These are phyloP conservation scores for Gnomoniopsis sp. DNA, from an alignment of 2,329 filamentous ascomycete species.

Conservation along the genomic window DNA sequence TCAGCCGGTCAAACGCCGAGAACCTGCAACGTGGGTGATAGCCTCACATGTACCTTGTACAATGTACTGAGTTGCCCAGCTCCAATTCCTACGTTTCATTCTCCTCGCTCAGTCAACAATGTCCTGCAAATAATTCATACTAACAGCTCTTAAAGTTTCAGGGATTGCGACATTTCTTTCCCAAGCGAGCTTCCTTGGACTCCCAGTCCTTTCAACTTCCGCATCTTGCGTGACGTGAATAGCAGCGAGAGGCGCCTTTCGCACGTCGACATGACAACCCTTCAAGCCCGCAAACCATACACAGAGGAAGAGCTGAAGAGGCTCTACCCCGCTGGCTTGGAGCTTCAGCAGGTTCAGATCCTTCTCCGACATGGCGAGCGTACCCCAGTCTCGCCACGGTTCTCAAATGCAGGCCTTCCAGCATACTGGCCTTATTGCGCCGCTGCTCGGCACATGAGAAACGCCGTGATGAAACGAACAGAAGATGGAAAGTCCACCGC, in stretches of 20 bases:
- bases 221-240: too few species aligned
- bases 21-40: too few species aligned
- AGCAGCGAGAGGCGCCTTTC: neutral
- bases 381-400: slow-evolving; percentile 82
- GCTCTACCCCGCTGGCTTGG: slow-evolving; percentile 76
- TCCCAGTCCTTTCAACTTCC: too few species aligned
- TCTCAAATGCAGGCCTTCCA: slow-evolving; percentile 70
- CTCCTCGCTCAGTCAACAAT: neutral
- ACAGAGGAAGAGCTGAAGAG: slow-evolving; percentile 72
- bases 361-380: slow-evolving; percentile 77
- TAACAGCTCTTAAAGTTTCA: too few species aligned
- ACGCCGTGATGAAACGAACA: slow-evolving; percentile 43
- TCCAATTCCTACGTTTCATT: neutral
- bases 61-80: neutral
- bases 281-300: slow-evolving; percentile 73
- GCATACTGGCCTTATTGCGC: slow-evolving; percentile 88
- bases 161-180: too few species aligned
- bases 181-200: too few species aligned
- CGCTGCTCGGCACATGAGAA: slow-evolving; percentile 66
- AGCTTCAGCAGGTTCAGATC: slow-evolving; percentile 88
- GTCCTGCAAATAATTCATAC: neutral
- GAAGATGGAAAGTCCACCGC: slow-evolving; percentile 29
- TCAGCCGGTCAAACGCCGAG: too few species aligned
- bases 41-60: too few species aligned
- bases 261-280: slow-evolving; percentile 65